Percentiles rank a stretch among this genome's conserved stretches.
Conservation (phyloP, 495 filamentous ascomycete genomes). For the Neurospora hispaniola region DNA sequence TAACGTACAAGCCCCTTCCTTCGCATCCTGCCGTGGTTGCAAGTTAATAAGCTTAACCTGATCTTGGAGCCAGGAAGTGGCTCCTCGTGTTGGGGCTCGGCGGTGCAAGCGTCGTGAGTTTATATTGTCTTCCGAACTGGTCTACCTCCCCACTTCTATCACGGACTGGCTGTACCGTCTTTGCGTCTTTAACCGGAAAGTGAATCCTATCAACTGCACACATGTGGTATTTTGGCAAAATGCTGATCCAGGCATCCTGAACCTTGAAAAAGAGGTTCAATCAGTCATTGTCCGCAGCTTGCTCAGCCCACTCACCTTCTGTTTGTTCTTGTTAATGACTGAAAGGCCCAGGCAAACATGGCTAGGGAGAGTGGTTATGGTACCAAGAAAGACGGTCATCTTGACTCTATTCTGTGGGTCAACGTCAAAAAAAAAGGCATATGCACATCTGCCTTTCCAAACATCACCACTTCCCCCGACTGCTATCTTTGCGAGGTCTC, state of each 20-base stretch:
- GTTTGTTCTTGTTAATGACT: background rate
- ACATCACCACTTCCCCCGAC: background rate
- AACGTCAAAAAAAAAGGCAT: background rate
- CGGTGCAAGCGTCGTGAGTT: background rate
- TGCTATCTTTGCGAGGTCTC: background rate
- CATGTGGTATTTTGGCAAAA: slow-evolving; percentile 19
- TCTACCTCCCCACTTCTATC: background rate
- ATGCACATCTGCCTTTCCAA: background rate
- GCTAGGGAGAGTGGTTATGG: background rate
- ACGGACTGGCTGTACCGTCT: slow-evolving; percentile 2
- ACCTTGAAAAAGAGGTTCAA: slow-evolving; percentile 6
- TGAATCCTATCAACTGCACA: slow-evolving; percentile 14
- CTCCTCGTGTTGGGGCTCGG: background rate
- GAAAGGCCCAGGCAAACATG: slow-evolving; percentile 2
- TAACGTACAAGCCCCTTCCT: slow-evolving; percentile 1
- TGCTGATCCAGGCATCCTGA: slow-evolving; percentile 11
- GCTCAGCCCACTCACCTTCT: slow-evolving; percentile 3
- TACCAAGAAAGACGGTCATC: background rate
- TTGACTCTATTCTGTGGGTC: background rate
- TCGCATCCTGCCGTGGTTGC: background rate
- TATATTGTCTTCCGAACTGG: background rate
- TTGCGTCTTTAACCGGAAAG: slow-evolving; percentile 17
- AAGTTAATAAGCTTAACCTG: background rate
- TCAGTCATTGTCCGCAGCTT: background rate
- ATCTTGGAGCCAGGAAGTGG: background rate